Evolutionary conservation across 2,329 filamentous ascomycete species (phyloP).

Genomic region (Phialophora verrucosa): DNA sequence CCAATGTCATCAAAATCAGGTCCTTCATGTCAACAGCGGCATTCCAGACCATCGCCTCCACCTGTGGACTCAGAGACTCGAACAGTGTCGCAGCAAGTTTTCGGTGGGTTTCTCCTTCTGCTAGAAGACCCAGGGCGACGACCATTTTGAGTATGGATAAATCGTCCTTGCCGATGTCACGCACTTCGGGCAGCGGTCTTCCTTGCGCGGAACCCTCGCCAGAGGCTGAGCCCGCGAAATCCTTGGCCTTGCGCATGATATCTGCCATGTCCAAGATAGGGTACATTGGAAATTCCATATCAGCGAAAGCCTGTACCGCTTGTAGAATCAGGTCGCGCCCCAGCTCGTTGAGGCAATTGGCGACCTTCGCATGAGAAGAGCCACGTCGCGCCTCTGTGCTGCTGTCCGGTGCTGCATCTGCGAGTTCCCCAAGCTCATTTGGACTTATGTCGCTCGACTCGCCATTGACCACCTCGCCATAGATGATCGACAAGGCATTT

Average conservation of each 20-base stretch:
- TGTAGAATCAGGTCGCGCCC: not conserved
- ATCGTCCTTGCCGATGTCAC: constrained; percentile 9
- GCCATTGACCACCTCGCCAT: constrained; percentile 16
- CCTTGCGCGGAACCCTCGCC: not conserved
- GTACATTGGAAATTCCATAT: constrained; percentile 17
- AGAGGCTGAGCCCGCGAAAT: not conserved
- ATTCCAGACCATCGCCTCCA: constrained; percentile 20
- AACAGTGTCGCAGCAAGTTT: constrained; percentile 14
- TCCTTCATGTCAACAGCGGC: constrained; percentile 17
- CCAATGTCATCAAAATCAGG: constrained; percentile 12
- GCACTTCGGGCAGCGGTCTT: not conserved
- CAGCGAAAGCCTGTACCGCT: constrained; percentile 7
- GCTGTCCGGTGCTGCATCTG: not conserved
- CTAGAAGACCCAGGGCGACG: constrained; percentile 14
- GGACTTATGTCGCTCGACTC: constrained; percentile 21
- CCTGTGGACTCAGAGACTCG: constrained; percentile 6
- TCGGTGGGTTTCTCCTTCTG: constrained; percentile 16
- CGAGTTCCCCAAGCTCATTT: constrained; percentile 8
- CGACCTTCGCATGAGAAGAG: not conserved
- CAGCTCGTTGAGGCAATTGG: not conserved
- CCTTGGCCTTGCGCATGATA: not conserved
- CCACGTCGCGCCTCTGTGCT: not conserved
- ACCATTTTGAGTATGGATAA: constrained; percentile 19
- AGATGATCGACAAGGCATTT: constrained; percentile 15
- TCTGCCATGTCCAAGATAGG: constrained; percentile 15